Percentiles rank a stretch among this genome's conserved stretches.
Evolutionary conservation across 148 eudicot species (phyloP).

Genomic region (Agrostemma githago): DNA sequence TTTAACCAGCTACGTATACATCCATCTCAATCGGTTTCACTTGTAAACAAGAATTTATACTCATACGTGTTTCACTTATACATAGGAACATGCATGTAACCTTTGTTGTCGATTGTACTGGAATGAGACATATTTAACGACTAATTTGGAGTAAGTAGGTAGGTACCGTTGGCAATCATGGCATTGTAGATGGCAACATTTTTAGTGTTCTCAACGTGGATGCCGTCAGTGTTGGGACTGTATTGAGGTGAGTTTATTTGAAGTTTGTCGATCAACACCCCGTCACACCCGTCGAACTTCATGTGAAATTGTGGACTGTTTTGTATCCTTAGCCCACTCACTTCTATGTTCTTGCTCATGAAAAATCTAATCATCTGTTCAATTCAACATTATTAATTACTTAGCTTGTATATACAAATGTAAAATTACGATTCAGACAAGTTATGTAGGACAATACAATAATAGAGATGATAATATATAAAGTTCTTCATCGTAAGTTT

Average conservation of each 20-base stretch:
- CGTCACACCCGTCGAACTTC: constrained; percentile 90
- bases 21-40: background rate
- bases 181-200: constrained; percentile 76
- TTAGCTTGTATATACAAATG: background rate
- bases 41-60: too few relatives aligned
- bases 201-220: constrained; percentile 68
- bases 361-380: constrained; percentile 78
- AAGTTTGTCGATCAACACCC: constrained; percentile 69
- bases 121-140: background rate
- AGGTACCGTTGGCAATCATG: constrained; percentile 71
- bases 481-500: too few relatives aligned
- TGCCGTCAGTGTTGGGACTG: constrained; percentile 98
- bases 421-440: too few relatives aligned
- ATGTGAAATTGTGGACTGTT: constrained; percentile 92
- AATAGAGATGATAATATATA: too few relatives aligned
- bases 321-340: constrained; percentile 59
- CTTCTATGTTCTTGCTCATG: constrained; percentile 65
- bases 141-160: background rate
- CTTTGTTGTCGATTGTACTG: background rate
- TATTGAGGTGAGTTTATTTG: constrained; percentile 74
- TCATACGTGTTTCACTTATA: too few relatives aligned
- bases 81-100: too few relatives aligned
- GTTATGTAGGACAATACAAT: too few relatives aligned
- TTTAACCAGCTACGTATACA: too few relatives aligned
- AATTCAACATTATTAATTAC: too few relatives aligned